These are phyloP conservation scores for Apophysomyces sp. DNA, from an alignment of 371 early-diverging fungal species.

Conservation along the genomic window DNA sequence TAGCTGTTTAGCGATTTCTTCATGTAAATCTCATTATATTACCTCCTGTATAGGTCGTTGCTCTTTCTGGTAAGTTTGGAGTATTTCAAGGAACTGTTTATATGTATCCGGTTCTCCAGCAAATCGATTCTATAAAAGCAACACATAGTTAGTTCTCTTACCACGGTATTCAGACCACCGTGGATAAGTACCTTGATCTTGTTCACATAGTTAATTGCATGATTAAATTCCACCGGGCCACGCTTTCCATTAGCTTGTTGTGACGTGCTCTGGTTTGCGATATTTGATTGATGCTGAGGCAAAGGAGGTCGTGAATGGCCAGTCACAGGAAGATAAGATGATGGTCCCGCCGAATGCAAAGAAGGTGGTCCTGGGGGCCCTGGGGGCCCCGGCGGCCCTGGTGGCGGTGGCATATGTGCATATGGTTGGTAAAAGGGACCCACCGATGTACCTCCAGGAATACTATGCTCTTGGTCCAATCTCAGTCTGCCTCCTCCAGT, in stretches of 20 bases:
- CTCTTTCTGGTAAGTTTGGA: constrained; percentile 93
- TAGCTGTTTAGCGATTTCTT: not conserved
- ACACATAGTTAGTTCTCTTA: not conserved
- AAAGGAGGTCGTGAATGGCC: constrained; percentile 2
- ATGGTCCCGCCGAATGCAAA: constrained; percentile 1
- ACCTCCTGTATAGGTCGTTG: constrained; percentile 87
- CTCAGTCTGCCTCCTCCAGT: constrained; percentile 53
- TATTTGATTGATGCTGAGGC: not conserved
- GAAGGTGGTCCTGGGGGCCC: constrained; percentile 18
- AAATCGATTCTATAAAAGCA: constrained; percentile 75
- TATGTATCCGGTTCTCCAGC: constrained; percentile 87
- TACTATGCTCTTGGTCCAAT: constrained; percentile 34
- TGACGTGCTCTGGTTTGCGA: constrained; percentile 11
- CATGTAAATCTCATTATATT: constrained; percentile 1
- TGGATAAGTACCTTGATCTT: constrained; percentile 77
- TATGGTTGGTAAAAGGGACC: constrained; percentile 1
- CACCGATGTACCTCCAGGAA: not conserved
- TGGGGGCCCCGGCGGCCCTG: constrained; percentile 23
- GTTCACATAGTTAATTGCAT: constrained; percentile 95
- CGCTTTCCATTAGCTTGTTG: constrained; percentile 17
- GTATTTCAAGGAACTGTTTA: constrained; percentile 92
- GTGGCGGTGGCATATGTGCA: constrained; percentile 16
- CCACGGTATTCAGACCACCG: not conserved
- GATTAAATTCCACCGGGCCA: constrained; percentile 84
- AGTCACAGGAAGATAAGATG: not conserved